Percentiles rank a stretch among this genome's conserved stretches.
Evolutionary conservation across 768 basidiomycete species (phyloP).

Genomic region (Roridomyces roridus): DNA sequence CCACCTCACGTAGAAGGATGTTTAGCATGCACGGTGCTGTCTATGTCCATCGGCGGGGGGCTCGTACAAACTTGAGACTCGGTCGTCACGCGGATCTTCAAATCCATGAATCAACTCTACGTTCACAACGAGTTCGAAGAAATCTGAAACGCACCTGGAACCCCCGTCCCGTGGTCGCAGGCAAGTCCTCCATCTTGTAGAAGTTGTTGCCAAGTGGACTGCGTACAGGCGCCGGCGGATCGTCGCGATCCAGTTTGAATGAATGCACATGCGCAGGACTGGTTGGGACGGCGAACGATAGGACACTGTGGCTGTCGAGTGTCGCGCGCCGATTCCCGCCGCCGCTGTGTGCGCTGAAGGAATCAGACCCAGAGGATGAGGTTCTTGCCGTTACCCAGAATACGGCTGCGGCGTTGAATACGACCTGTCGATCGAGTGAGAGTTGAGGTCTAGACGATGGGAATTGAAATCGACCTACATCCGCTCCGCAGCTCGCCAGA

Average conservation of each 20-base stretch:
- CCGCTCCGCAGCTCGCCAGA: slow-evolving; percentile 42
- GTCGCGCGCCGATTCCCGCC: neutral
- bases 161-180: neutral
- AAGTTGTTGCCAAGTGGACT: neutral
- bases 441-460: neutral
- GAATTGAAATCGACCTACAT: slow-evolving; percentile 34
- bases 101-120: neutral
- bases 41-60: neutral
- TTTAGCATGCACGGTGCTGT: neutral
- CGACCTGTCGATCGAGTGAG: slow-evolving; percentile 36
- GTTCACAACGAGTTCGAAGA: too few relatives aligned
- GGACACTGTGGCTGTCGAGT: neutral
- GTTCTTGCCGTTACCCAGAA: slow-evolving; percentile 53
- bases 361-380: neutral
- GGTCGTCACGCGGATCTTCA: slow-evolving; percentile 14
- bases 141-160: slow-evolving; percentile 12
- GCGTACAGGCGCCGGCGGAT: neutral
- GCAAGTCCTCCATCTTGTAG: slow-evolving; percentile 3
- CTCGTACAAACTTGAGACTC: slow-evolving; percentile 9
- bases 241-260: neutral
- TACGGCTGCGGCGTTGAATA: slow-evolving; percentile 52
- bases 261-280: neutral
- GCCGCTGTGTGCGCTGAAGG: neutral
- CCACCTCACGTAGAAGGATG: neutral
- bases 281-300: neutral